Conservation (phyloP, 108 stramenopile genomes). For the Cyclotella kingstonii region DNA sequence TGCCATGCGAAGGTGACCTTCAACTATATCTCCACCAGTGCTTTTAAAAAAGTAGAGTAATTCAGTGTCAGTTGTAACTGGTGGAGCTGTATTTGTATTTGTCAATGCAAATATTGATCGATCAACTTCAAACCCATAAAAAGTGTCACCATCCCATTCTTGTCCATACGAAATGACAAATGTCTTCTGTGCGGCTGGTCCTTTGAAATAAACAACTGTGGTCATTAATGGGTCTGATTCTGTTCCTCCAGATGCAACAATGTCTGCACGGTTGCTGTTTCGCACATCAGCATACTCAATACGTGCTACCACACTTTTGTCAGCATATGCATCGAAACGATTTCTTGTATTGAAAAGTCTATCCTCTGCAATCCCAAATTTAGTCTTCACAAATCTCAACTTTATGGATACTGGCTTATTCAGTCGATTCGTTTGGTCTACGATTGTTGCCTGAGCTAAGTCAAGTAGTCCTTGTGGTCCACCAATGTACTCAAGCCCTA, state of each 20-base stretch:
- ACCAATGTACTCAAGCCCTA: constrained; percentile 71
- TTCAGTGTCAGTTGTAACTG: constrained; percentile 80
- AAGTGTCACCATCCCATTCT: constrained; percentile 37
- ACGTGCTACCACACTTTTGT: constrained; percentile 68
- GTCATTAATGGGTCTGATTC: constrained; percentile 73
- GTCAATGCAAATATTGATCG: constrained; percentile 84
- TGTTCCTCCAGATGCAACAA: constrained; percentile 62
- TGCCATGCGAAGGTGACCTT: constrained; percentile 61
- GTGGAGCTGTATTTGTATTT: constrained; percentile 80
- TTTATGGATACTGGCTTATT: constrained; percentile 38
- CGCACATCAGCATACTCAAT: constrained; percentile 75
- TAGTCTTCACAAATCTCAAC: constrained; percentile 50
- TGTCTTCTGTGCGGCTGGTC: constrained; percentile 81
- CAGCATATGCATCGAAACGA: constrained; percentile 75
- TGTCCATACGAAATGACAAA: constrained; percentile 65
- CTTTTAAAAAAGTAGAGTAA: constrained; percentile 61
- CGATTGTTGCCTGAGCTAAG: constrained; percentile 59
- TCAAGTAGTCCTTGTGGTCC: constrained; percentile 63
- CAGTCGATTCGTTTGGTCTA: constrained; percentile 48
- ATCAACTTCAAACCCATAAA: constrained; percentile 66
- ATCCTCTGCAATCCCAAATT: constrained; percentile 77
- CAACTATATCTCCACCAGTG: constrained; percentile 40
- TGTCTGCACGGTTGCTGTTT: constrained; percentile 63
- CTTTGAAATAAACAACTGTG: constrained; percentile 73
- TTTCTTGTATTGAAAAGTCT: constrained; percentile 58